phyloP scores from a whole-genome alignment of 768 basidiomycete species.

The Cystofilobasidium ferigula region DNA sequence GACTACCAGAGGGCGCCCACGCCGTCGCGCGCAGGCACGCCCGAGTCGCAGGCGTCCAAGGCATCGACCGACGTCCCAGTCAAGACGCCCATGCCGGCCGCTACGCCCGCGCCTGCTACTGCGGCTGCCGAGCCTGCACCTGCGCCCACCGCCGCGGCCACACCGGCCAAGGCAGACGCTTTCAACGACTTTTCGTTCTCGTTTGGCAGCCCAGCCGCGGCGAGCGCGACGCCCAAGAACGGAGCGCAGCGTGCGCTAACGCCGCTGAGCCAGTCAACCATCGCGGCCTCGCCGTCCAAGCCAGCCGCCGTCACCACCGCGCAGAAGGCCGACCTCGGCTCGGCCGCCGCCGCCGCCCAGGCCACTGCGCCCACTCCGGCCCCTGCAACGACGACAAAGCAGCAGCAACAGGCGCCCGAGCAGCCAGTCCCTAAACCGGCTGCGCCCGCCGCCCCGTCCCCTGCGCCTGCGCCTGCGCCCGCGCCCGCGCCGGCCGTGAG shows the following conservation, averaged over 20 bases:
- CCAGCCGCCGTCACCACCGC: background rate
- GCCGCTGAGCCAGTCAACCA: background rate
- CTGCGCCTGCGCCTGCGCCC: background rate
- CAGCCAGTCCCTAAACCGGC: background rate
- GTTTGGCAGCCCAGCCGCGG: too few relatives aligned
- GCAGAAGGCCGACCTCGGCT: background rate
- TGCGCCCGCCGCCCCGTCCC: background rate
- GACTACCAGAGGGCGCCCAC: background rate
- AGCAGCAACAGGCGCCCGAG: background rate
- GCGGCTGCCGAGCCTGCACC: background rate
- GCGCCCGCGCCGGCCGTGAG: background rate
- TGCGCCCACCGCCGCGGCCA: background rate
- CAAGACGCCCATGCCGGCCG: background rate
- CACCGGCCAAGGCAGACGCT: background rate
- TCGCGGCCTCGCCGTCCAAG: background rate
- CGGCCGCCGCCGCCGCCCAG: background rate
- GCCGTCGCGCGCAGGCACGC: background rate
- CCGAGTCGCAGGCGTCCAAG: background rate
- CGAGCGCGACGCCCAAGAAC: background rate
- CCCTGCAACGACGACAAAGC: conserved; percentile 23
- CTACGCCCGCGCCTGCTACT: background rate
- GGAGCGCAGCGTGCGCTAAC: background rate
- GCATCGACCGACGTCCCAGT: background rate
- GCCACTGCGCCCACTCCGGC: background rate
- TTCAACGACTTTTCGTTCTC: background rate